Base-by-base conservation (phyloP, 2,329 filamentous ascomycete species). In the Verticillium klebahnii region DNA sequence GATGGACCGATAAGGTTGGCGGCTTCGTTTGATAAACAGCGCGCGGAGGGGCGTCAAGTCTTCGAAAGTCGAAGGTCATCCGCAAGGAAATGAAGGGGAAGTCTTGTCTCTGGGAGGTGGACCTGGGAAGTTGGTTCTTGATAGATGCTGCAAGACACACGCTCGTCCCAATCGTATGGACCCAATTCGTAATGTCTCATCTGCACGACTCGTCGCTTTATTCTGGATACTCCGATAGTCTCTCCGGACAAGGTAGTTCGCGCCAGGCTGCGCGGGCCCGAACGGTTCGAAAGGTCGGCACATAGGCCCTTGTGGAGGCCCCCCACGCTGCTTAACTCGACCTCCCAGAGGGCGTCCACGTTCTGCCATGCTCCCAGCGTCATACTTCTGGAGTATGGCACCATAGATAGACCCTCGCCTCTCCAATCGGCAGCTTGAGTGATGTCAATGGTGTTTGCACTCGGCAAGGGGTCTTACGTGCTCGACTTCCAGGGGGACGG, bases 321-420 rank as follows among this genome's bases (percentile, higher is more conserved):
- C 40, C 40, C 40, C 40, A 50, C 40, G 40, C 40, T 23, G 40
- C 19, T 23, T 50, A 50, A 19, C n/a, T 23, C 23, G 40, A 19
- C 40, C 19, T 50, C n/a, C 40, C 40, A 25, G 9, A 11, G 19
- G 19, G n/a, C 40, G 40, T n/a, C n/a, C 39, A 50, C n/a, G 6
- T 50, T n/a, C 8, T 19, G 40, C n/a, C 40, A 50, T 50, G n/a
- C 17, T 50, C 40, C 40, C 40, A 55, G 59, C 61, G 63, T 59
- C 57, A 65, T 65, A 12, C 32, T 34, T 15, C 56, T 32, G 39
- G 39, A 32, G 56, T 19, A 66, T 66, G 64, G 60, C 64, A 65
- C 60, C 64, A 66, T 66, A 61, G 61, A 66, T 65, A 63, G 62
- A 39, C 57, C 19, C 25, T n/a, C 7, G 12, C 5, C 57, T n/a